A percentile compares a stretch with the other conserved stretches of the same genome.
Evolutionary conservation across 1,284 basidiomycete species (phyloP).

Genomic region (Pisolithus thermaeus): DNA sequence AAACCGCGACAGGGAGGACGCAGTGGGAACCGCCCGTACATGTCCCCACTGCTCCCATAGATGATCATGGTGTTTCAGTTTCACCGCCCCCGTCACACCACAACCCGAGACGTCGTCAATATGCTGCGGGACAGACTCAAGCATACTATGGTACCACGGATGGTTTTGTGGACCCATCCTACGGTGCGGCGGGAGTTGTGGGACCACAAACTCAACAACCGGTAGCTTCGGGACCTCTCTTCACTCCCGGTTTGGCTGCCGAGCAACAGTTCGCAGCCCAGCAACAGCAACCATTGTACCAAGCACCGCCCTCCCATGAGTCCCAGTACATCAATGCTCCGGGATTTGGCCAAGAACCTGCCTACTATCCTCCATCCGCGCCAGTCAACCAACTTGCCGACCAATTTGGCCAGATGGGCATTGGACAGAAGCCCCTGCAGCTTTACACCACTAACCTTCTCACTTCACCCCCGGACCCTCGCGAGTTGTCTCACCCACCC

Average conservation of each 20-base stretch:
- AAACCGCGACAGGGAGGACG: conserved; percentile 50
- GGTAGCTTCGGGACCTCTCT: conserved; percentile 57
- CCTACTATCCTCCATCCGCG: conserved; percentile 44
- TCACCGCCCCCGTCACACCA: conserved; percentile 33
- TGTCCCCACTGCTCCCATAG: conserved; percentile 32
- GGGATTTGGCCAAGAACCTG: conserved; percentile 42
- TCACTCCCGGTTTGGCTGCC: conserved; percentile 75
- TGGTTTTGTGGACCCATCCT: conserved; percentile 35
- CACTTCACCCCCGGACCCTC: conserved; percentile 85
- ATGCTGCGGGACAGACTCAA: conserved; percentile 85
- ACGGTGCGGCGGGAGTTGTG: conserved; percentile 22
- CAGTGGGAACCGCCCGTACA: conserved; percentile 61
- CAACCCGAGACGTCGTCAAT: conserved; percentile 74
- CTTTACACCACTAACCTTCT: conserved; percentile 85
- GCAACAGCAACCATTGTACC: conserved; percentile 44
- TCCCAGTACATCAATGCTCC: conserved; percentile 57
- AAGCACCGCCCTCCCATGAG: conserved; percentile 40
- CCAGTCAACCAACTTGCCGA: conserved; percentile 65
- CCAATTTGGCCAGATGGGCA: conserved; percentile 86
- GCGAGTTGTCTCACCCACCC: conserved; percentile 74
- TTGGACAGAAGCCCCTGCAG: conserved; percentile 68
- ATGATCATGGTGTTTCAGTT: conserved; percentile 32
- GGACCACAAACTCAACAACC: conserved; percentile 39
- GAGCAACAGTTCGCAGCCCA: conserved; percentile 62
- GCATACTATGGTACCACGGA: conserved; percentile 67